Base-by-base conservation (phyloP, 73 alveolate species). In the Diophrys sp. region DNA sequence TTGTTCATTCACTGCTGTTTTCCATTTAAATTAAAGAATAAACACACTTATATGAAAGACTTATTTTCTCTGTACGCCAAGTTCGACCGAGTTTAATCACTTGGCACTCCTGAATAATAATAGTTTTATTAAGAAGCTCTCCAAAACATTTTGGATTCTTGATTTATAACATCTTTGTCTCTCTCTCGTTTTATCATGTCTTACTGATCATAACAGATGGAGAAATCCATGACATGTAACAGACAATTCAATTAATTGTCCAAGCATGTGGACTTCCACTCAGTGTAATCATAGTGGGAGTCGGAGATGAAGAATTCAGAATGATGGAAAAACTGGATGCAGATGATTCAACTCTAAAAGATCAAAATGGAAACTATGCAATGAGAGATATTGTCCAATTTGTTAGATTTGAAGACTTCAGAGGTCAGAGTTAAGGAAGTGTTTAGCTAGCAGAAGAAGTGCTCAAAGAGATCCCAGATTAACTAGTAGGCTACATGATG, bases 301-400 rank as follows among this genome's bases (percentile, higher is more conserved):
- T 96, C 25, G 99, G 99, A 23, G 88, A 95, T 72, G 98, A 87
- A 67, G 94, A 87, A 29, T 96, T 96, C 79, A 67, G 44, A 2
- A 82, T 69, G 77, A 96, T 96, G 99, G 89, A 84, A 55, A 74
- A 57, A 25, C 87, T 96, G 56, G 99, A 96, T 82, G 96, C 96
- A 0, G 99, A 97, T 85, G 90, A 82, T 31, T 30, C 78, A 29
- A 79, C 81, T 34, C 84, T 95, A 27, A 54, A 83, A 18, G 73
- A 85, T 69, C 34, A 71, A 0, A 79, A 79, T 28, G 96, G 96
- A 14, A 80, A 75, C 30, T 29, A 70, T 18, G 91, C 93, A 30
- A 74, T 71, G 70, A 96, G 99, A 87, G 99, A 96, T 87, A 85
- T 96, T 28, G 98, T 96, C 14, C 90, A 96, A 78, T 96, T 96